Evolutionary conservation across 352 stramenopile genomes (phyloP).

Genomic region (Phytophthora sojae): DNA sequence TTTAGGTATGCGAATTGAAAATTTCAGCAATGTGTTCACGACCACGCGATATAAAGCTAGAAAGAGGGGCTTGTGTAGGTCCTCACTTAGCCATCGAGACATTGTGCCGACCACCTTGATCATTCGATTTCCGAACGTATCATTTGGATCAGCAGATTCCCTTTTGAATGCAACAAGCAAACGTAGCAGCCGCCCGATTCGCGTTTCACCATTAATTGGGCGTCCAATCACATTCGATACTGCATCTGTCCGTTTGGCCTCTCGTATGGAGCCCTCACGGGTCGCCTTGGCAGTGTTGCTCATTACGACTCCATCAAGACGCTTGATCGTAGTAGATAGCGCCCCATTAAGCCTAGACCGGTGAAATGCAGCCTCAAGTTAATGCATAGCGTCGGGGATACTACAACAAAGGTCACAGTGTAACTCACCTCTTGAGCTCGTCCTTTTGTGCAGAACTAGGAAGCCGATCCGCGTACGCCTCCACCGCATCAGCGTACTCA

Average conservation of each 20-base stretch:
- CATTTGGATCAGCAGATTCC: neutral
- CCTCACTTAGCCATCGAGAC: neutral
- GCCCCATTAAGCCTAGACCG: no score
- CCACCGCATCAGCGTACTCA: neutral
- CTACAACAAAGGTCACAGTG: neutral
- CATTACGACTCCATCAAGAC: no score
- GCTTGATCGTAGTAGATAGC: no score
- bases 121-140: neutral
- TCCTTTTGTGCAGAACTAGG: neutral
- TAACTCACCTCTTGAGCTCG: neutral
- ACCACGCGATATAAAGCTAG: neutral
- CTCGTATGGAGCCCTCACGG: no score
- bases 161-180: neutral
- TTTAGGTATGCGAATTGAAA: neutral
- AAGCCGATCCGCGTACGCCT: constrained; percentile 1
- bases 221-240: neutral
- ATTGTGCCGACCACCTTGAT: neutral
- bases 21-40: neutral
- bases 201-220: neutral
- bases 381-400: no score
- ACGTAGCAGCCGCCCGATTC: neutral
- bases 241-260: neutral
- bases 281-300: neutral
- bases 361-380: no score
- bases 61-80: neutral